These are phyloP conservation scores for Nicotiana obtusifolia DNA, from an alignment of 257 asterid genomes.

Conservation along the genomic window DNA sequence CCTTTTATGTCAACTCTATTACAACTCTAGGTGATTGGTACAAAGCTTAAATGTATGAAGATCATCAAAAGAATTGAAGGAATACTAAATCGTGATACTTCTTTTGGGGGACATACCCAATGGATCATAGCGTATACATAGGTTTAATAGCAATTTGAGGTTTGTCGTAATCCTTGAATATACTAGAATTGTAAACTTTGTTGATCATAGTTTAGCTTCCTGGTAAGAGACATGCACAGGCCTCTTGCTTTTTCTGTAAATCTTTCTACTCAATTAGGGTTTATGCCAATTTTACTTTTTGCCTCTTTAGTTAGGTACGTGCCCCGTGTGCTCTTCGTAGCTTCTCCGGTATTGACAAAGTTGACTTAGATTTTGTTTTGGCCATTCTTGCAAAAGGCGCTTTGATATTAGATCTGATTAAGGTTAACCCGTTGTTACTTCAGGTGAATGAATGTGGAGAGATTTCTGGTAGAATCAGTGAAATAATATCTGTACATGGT, in stretches of 20 bases:
- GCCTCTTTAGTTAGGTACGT: constrained; percentile 4
- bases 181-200: constrained; percentile 2
- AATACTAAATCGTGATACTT: neutral
- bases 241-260: neutral
- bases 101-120: neutral
- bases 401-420: neutral
- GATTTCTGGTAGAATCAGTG: constrained; percentile 68
- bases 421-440: constrained; percentile 10
- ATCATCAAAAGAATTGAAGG: neutral
- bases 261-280: neutral
- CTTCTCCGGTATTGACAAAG: neutral
- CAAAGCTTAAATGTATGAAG: neutral
- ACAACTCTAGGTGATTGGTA: neutral
- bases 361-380: neutral
- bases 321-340: neutral
- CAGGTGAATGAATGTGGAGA: constrained; percentile 75
- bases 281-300: neutral
- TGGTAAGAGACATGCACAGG: neutral
- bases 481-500: constrained; percentile 69
- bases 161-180: neutral
- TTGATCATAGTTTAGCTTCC: constrained; percentile 3
- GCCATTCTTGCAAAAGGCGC: constrained; percentile 5
- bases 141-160: neutral
- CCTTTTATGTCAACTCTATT: neutral
- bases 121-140: neutral